phyloP scores from a whole-genome alignment of 495 filamentous ascomycete genomes.

The Alectoria sarmentosa region DNA sequence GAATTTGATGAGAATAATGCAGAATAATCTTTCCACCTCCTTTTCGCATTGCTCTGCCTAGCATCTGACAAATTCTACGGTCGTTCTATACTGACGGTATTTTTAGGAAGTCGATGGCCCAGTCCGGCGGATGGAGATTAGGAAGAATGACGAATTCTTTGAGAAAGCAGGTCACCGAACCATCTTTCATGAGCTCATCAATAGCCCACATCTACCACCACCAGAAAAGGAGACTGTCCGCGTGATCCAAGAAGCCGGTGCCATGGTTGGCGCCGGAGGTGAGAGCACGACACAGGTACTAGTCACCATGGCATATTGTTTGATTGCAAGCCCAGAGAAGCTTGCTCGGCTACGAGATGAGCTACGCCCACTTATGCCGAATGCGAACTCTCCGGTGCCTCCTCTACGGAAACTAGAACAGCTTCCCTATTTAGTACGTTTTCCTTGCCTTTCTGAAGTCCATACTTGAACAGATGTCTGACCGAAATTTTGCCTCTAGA shows the following conservation, averaged over 20 bases:
- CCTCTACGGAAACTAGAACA: constrained; percentile 41
- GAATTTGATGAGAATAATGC: background rate
- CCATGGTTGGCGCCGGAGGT: constrained; percentile 21
- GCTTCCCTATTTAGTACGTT: constrained; percentile 41
- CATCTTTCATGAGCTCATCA: constrained; percentile 23
- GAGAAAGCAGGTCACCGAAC: constrained; percentile 21
- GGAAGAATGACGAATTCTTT: constrained; percentile 20
- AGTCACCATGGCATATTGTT: constrained; percentile 14
- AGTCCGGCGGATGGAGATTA: constrained; percentile 16
- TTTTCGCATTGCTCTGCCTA: background rate
- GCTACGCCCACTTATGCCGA: constrained; percentile 31
- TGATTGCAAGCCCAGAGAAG: constrained; percentile 18
- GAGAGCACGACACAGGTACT: constrained; percentile 21
- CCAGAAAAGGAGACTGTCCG: constrained; percentile 18
- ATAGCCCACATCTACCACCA: constrained; percentile 15
- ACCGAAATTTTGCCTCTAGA: constrained; percentile 6
- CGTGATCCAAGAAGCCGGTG: constrained; percentile 22
- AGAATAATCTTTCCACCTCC: background rate
- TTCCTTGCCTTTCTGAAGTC: background rate
- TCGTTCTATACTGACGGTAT: background rate
- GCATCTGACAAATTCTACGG: background rate
- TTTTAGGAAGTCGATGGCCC: constrained; percentile 15
- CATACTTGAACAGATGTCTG: background rate
- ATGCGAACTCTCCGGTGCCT: constrained; percentile 24
- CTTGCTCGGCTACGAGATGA: constrained; percentile 27